Evolutionary conservation across 495 filamentous ascomycete species (phyloP).

Genomic region (Penicillium silybi): DNA sequence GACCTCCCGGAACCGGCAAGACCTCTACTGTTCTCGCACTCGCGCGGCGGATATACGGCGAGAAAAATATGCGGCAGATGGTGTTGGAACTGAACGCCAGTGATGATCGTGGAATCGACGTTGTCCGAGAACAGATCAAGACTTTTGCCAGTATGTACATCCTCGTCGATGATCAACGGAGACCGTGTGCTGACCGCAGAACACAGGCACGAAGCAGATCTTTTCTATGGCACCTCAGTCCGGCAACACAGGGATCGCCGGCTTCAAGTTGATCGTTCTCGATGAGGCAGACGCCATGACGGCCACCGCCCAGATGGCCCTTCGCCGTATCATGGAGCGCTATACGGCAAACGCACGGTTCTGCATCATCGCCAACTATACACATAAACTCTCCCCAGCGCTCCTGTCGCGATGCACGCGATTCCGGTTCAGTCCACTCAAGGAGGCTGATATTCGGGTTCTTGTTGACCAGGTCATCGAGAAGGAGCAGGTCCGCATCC

Average conservation of each 20-base stretch:
- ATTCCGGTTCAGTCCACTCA: conserved; percentile 92
- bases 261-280: conserved; percentile 93
- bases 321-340: conserved; percentile 97
- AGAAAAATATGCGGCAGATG: conserved; percentile 93
- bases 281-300: conserved; percentile 99
- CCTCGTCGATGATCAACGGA: not conserved
- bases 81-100: conserved; percentile 96
- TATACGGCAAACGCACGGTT: conserved; percentile 98
- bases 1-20: conserved; percentile 94
- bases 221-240: conserved; percentile 53
- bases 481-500: conserved; percentile 81
- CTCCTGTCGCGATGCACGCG: conserved; percentile 90
- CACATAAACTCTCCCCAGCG: conserved; percentile 95
- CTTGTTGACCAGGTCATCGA: conserved; percentile 88
- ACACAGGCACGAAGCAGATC: conserved; percentile 59
- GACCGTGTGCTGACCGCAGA: conserved; percentile 51
- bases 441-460: conserved; percentile 74
- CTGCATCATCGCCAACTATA: conserved; percentile 99
- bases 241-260: conserved; percentile 53
- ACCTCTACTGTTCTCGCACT: conserved; percentile 93
- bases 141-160: conserved; percentile 75
- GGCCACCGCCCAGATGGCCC: conserved; percentile 90
- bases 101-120: conserved; percentile 96
- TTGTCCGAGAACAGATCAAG: conserved; percentile 98
- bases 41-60: conserved; percentile 87